phyloP scores from a whole-genome alignment of 371 early-diverging fungal species.

The Saksenaea oblongispora region DNA sequence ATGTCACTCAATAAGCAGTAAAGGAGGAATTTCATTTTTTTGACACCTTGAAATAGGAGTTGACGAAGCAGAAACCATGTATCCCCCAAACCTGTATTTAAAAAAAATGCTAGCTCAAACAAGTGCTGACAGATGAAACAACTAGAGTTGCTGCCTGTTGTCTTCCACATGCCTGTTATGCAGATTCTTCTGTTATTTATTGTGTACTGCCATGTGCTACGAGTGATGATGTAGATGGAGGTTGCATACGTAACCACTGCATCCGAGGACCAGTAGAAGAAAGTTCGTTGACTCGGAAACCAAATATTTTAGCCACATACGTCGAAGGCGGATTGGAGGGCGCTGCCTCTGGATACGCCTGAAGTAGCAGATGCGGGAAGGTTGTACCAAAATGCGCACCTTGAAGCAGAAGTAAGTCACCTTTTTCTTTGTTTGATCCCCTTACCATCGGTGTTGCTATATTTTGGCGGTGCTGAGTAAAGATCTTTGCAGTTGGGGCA shows the following conservation, averaged over 20 bases:
- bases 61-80: no score
- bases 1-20: no score
- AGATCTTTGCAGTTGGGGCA: conserved; percentile 88
- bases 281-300: conserved; percentile 71
- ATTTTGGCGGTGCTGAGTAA: conserved; percentile 77
- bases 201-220: neutral
- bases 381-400: conserved; percentile 96
- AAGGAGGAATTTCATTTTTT: no score
- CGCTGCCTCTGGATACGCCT: conserved; percentile 75
- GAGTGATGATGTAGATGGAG: conserved; percentile 2
- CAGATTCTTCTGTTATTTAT: neutral
- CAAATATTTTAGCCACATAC: conserved; percentile 80
- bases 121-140: no score
- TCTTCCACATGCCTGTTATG: neutral
- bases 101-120: no score
- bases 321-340: conserved; percentile 46
- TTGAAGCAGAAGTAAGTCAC: conserved; percentile 14
- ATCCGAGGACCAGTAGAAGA: conserved; percentile 67
- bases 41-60: no score
- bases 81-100: no score
- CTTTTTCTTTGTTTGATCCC: neutral
- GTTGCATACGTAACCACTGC: conserved; percentile 72
- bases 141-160: no score
- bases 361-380: conserved; percentile 91
- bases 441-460: conserved; percentile 78